Evolutionary conservation across 352 stramenopile species (phyloP), one percentile per base, ranked within the genome.

Genomic region (Pythium oligandrum): DNA sequence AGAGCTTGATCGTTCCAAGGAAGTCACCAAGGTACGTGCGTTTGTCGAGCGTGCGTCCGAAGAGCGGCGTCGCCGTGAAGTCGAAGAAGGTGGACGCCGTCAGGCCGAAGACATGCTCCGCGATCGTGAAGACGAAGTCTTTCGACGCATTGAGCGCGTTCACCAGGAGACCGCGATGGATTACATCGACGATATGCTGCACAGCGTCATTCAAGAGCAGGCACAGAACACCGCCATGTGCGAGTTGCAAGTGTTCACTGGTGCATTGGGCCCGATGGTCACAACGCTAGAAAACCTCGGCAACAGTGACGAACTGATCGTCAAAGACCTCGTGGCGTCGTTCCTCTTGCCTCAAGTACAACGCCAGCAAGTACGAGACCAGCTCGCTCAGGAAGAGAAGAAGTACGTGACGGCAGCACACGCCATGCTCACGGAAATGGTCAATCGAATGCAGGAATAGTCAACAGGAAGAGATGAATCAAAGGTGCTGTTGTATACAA

Each of bases 71-170:
- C 64, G 71, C 11, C 74, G 83, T 10, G 90, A 97, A 57, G 75
- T 91, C 31, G 75, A 92, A 53, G 89, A 97, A 70, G 89, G 82
- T 9, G 88, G 88, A 0, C 75, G 78, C 7, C 80, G 90, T 6
- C 89, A 97, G 60, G 83, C 84, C 17, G 90, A 97, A 57, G 86
- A 96, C 38, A 47, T 91, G 11, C 52, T 90, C 42, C 76, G 87
- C n/a, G 68, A 73, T 36, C 83, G 86, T 12, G 77, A 96, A 46
- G 86, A 96, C 57, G 81, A 91, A 35, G 83, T 95, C 3, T 96
- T 80, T 55, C 68, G 69, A 31, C 72, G 71, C 42, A 75, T 96
- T 35, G 75, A 84, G 70, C 70, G 70, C 37, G 78, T 95, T 42
- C 81, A 96, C 51, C 73, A 88, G 17, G 85, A 89, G 53, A 95